A percentile compares a stretch with the other conserved stretches of the same genome.
These are phyloP conservation scores for Ceratocystis eucalypticola DNA, from an alignment of 2,329 filamentous ascomycete genomes.

Conservation along the genomic window DNA sequence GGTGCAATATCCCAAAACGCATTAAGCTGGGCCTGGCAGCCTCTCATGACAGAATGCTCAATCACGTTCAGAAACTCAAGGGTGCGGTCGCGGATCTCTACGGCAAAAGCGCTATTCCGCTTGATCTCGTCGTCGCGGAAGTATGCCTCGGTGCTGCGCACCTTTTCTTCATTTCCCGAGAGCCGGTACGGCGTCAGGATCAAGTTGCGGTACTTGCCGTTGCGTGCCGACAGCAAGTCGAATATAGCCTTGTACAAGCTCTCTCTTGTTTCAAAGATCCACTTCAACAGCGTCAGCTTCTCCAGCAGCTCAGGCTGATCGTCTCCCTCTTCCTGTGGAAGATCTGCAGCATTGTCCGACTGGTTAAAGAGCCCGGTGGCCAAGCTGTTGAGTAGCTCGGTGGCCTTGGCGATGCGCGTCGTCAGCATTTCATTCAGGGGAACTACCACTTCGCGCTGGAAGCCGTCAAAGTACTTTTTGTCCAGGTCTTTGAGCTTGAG, in stretches of 20 bases:
- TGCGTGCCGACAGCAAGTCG: slow-evolving; percentile 70
- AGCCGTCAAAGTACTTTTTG: slow-evolving; percentile 70
- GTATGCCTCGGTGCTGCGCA: slow-evolving; percentile 65
- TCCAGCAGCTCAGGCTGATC: slow-evolving; percentile 88
- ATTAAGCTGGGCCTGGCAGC: slow-evolving; percentile 80
- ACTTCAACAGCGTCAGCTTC: slow-evolving; percentile 87
- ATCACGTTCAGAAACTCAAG: slow-evolving; percentile 66
- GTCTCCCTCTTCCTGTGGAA: slow-evolving; percentile 87
- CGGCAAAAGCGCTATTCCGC: slow-evolving; percentile 56
- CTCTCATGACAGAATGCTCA: slow-evolving; percentile 71
- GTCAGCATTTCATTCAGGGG: slow-evolving; percentile 71
- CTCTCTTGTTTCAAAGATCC: slow-evolving; percentile 93
- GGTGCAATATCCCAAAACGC: slow-evolving; percentile 98
- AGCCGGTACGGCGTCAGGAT: slow-evolving; percentile 68
- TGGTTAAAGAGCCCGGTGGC: slow-evolving; percentile 14
- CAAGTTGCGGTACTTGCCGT: slow-evolving; percentile 73
- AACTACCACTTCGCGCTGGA: slow-evolving; percentile 69
- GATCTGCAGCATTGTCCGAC: slow-evolving; percentile 55
- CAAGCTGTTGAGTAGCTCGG: slow-evolving; percentile 42
- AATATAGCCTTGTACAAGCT: slow-evolving; percentile 72
- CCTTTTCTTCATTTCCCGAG: slow-evolving; percentile 64
- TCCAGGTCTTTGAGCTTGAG: slow-evolving; percentile 56
- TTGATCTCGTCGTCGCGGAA: slow-evolving; percentile 66
- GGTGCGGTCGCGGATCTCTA: slow-evolving; percentile 57
- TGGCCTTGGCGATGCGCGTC: slow-evolving; percentile 58